phyloP scores from a whole-genome alignment of 768 basidiomycete species.

The Chlorophyllum brunneum region DNA sequence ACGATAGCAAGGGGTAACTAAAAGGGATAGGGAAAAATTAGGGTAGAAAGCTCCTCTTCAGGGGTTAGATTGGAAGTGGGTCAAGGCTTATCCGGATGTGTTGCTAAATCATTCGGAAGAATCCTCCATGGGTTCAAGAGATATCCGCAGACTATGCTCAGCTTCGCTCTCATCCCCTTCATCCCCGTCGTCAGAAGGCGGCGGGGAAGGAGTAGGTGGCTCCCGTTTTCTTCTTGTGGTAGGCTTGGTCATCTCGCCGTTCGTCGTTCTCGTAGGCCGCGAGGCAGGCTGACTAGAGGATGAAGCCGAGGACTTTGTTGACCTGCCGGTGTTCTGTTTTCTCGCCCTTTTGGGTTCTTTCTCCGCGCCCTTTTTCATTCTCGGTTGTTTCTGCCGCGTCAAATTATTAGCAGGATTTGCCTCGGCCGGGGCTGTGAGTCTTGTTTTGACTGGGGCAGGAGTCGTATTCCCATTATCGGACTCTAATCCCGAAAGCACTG shows the following conservation, averaged over 20 bases:
- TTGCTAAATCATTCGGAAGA: constrained; percentile 8
- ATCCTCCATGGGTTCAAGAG: neutral
- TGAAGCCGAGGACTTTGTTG: neutral
- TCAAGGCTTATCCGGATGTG: constrained; percentile 4
- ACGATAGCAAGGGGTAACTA: too few relatives aligned
- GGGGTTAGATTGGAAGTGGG: too few relatives aligned
- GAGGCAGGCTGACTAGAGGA: too few relatives aligned
- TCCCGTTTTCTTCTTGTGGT: constrained; percentile 9
- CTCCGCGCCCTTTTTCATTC: neutral
- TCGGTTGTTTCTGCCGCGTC: neutral
- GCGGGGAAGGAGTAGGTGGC: constrained; percentile 5
- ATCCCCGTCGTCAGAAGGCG: constrained; percentile 5
- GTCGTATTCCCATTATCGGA: constrained; percentile 10
- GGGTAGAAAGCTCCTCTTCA: too few relatives aligned
- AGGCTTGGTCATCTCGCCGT: neutral
- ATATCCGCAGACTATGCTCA: neutral
- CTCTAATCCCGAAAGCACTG: neutral
- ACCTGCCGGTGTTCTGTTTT: neutral
- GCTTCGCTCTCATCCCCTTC: neutral
- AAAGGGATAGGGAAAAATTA: too few relatives aligned
- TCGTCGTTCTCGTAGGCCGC: neutral
- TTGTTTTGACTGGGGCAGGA: constrained; percentile 9
- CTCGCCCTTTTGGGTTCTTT: neutral
- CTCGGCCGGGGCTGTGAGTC: neutral
- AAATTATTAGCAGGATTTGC: neutral